Conservation (phyloP, 768 basidiomycete species). For the Neoboletus magnificus region DNA sequence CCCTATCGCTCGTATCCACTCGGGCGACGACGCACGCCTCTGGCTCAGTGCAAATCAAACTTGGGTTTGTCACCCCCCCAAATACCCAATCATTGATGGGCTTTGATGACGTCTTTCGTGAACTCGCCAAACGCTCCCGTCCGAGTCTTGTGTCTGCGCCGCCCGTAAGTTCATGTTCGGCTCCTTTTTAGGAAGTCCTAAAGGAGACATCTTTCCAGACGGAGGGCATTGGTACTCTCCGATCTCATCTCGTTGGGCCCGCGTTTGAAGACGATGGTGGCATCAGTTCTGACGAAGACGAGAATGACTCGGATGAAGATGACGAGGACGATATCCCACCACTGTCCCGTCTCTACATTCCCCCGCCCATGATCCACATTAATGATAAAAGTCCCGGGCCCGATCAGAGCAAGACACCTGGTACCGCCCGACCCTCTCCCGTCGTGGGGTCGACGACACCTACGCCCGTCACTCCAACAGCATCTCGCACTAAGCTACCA, state of each 20-base stretch:
- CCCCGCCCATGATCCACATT: conserved; percentile 18
- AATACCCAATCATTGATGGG: conserved; percentile 43
- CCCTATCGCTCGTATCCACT: conserved; percentile 45
- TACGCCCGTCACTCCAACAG: conserved; percentile 29
- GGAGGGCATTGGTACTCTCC: conserved; percentile 81
- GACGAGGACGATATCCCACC: conserved; percentile 30
- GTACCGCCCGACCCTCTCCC: conserved; percentile 24
- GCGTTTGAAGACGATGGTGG: conserved; percentile 78
- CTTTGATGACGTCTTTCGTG: conserved; percentile 58
- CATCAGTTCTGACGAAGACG: conserved; percentile 52
- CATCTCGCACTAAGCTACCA: conserved; percentile 27
- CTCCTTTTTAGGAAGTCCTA: neutral
- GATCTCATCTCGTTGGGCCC: conserved; percentile 53
- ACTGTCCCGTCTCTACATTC: conserved; percentile 23
- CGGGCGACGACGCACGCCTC: conserved; percentile 44
- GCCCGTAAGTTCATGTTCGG: conserved; percentile 52
- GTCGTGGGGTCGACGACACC: conserved; percentile 17
- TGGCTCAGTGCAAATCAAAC: conserved; percentile 57
- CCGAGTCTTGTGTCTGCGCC: conserved; percentile 72
- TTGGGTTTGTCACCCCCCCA: conserved; percentile 52
- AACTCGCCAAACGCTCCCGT: conserved; percentile 60
- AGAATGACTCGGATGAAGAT: conserved; percentile 32
- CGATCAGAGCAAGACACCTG: conserved; percentile 15
- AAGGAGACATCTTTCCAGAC: conserved; percentile 45
- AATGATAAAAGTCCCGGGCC: conserved; percentile 12